Conservation (phyloP, 78 protist species). For the Fonticula alba region DNA sequence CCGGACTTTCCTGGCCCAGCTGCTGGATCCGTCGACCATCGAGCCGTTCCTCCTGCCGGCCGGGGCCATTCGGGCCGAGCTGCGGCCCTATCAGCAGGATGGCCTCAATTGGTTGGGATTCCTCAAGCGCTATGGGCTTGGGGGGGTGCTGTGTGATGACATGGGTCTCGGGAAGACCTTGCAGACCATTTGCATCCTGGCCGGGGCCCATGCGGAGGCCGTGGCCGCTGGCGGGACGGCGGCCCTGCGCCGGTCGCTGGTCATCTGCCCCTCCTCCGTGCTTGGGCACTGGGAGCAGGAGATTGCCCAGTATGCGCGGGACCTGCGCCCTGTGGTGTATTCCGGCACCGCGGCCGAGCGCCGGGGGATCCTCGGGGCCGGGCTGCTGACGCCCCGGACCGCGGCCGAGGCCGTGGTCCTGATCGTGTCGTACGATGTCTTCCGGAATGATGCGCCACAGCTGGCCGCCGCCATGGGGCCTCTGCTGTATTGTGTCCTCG, state of each 20-base stretch:
- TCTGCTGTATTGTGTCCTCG: constrained; percentile 71
- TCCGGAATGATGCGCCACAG: constrained; percentile 43
- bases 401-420: constrained; percentile 13
- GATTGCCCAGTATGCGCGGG: constrained; percentile 30
- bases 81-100: constrained; percentile 75
- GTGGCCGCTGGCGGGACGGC: background rate
- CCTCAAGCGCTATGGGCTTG: constrained; percentile 31
- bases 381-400: background rate
- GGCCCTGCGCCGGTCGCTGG: constrained; percentile 36
- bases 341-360: constrained; percentile 37
- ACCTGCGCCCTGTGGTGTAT: constrained; percentile 26
- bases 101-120: constrained; percentile 81
- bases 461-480: constrained; percentile 3
- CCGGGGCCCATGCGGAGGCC: constrained; percentile 25
- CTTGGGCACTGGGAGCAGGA: constrained; percentile 77
- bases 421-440: constrained; percentile 55
- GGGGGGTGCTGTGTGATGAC: constrained; percentile 76
- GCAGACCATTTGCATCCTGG: constrained; percentile 64
- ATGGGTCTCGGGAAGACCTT: constrained; percentile 97
- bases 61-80: constrained; percentile 28
- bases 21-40: constrained; percentile 12
- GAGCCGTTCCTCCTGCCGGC: constrained; percentile 7
- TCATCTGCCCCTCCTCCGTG: constrained; percentile 83
- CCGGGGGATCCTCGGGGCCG: no score
- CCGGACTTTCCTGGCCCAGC: constrained; percentile 33